Conservation (phyloP, 2,329 filamentous ascomycete species). For the Ilyonectria destructans region DNA sequence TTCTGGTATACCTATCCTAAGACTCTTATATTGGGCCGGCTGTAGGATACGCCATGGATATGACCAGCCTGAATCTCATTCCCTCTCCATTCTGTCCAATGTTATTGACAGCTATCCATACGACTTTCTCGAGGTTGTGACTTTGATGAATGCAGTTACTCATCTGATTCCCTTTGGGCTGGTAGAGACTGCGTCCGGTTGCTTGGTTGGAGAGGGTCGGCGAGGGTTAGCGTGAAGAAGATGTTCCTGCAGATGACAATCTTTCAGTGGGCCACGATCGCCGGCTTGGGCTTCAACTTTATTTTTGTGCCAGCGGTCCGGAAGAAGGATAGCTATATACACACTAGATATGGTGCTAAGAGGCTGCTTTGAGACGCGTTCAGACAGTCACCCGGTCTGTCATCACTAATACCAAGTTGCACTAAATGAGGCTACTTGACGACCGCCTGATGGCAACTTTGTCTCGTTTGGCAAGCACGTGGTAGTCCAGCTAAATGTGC, state of each 20-base stretch:
- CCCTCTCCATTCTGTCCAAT: not conserved
- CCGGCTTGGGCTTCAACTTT: not conserved
- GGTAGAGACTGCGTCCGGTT: not conserved
- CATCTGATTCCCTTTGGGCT: not conserved
- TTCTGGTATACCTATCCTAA: not conserved
- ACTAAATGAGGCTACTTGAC: too few species aligned
- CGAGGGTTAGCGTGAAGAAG: not conserved
- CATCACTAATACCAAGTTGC: too few species aligned
- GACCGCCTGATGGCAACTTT: too few species aligned
- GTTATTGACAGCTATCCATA: not conserved
- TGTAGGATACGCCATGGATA: not conserved
- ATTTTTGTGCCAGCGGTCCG: not conserved
- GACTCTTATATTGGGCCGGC: not conserved
- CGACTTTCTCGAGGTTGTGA: not conserved
- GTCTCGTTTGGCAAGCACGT: too few species aligned
- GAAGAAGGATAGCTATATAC: not conserved
- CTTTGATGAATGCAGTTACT: not conserved
- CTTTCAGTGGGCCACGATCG: not conserved
- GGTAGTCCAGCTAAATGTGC: too few species aligned
- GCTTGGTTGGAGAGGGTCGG: not conserved
- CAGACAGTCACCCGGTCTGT: too few species aligned
- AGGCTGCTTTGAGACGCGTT: not conserved
- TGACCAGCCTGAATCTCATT: not conserved
- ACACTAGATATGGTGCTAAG: not conserved
- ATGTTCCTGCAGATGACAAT: not conserved